Evolutionary conservation across 176 grass and related monocot species (phyloP).

Genomic region (Paspalum vaginatum): DNA sequence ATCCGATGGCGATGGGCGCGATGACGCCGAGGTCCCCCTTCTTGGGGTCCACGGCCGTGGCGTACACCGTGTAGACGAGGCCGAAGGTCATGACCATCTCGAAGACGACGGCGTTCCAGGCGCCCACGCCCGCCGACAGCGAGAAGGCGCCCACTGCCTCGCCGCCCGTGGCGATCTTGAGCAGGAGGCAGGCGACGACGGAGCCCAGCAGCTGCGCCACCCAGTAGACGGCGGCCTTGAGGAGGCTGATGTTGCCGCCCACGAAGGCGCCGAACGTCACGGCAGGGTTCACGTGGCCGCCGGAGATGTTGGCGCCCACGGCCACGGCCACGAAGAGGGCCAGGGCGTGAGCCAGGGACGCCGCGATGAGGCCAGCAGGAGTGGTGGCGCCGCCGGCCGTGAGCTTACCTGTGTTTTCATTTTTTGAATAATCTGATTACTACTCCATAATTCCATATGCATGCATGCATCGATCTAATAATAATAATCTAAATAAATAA

Average conservation of each 20-base stretch:
- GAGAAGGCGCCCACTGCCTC: slow-evolving; percentile 54
- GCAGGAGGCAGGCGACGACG: slow-evolving; percentile 72
- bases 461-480: too few relatives aligned
- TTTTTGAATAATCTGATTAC: too few relatives aligned
- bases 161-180: slow-evolving; percentile 67
- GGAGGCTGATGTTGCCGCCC: slow-evolving; percentile 75
- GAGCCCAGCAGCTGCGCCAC: slow-evolving; percentile 82
- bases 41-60: slow-evolving; percentile 71
- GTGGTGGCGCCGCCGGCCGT: slow-evolving; percentile 58
- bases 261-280: slow-evolving; percentile 85
- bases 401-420: slow-evolving; percentile 51
- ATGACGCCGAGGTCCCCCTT: slow-evolving; percentile 59
- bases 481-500: too few relatives aligned
- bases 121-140: slow-evolving; percentile 59
- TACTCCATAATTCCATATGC: too few relatives aligned
- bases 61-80: slow-evolving; percentile 84
- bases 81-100: slow-evolving; percentile 94
- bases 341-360: slow-evolving; percentile 69
- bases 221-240: slow-evolving; percentile 73
- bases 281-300: slow-evolving; percentile 88
- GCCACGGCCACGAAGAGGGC: slow-evolving; percentile 72
- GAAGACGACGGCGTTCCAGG: slow-evolving; percentile 65
- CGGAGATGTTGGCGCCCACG: slow-evolving; percentile 75
- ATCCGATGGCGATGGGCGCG: slow-evolving; percentile 76
- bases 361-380: slow-evolving; percentile 57